Evolutionary conservation across 495 filamentous ascomycete species (phyloP).

Genomic region (Penicillium chermesinum): DNA sequence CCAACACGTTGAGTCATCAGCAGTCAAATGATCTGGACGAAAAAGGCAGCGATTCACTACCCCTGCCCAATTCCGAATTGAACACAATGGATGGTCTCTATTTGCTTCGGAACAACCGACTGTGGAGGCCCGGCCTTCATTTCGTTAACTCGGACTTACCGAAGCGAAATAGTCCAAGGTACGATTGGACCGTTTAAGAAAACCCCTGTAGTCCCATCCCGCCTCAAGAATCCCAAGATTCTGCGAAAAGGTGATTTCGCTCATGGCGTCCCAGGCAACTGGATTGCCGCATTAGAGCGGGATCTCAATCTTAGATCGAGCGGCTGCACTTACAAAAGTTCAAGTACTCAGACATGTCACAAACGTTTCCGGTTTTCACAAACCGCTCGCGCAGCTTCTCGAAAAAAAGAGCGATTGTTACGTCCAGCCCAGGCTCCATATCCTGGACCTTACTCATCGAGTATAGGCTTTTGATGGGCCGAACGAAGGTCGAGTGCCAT

Average conservation of each 20-base stretch:
- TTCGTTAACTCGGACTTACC: constrained; percentile 9
- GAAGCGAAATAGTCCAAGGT: constrained; percentile 29
- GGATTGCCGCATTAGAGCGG: not conserved
- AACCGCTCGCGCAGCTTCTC: constrained; percentile 22
- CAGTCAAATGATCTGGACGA: too few species aligned
- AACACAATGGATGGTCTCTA: too few species aligned
- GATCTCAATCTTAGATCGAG: too few species aligned
- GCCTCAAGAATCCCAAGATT: constrained; percentile 20
- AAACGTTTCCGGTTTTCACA: constrained; percentile 6
- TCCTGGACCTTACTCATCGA: constrained; percentile 27
- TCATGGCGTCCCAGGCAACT: constrained; percentile 34
- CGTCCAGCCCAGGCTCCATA: constrained; percentile 24
- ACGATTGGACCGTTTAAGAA: constrained; percentile 14
- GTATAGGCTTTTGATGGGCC: constrained; percentile 21
- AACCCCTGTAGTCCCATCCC: constrained; percentile 9
- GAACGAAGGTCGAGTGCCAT: constrained; percentile 27
- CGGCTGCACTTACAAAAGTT: constrained; percentile 16
- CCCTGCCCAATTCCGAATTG: too few species aligned
- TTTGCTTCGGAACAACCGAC: too few species aligned
- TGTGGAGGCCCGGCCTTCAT: too few species aligned
- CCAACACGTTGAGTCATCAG: not conserved
- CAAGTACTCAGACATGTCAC: constrained; percentile 19
- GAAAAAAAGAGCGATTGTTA: constrained; percentile 21
- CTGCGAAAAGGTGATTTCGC: constrained; percentile 27
- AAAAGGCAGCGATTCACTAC: too few species aligned